Evolutionary conservation across 192 early-diverging fungal genomes (phyloP), one percentile per base, ranked within the genome.

Genomic region (Podila minutissima): DNA sequence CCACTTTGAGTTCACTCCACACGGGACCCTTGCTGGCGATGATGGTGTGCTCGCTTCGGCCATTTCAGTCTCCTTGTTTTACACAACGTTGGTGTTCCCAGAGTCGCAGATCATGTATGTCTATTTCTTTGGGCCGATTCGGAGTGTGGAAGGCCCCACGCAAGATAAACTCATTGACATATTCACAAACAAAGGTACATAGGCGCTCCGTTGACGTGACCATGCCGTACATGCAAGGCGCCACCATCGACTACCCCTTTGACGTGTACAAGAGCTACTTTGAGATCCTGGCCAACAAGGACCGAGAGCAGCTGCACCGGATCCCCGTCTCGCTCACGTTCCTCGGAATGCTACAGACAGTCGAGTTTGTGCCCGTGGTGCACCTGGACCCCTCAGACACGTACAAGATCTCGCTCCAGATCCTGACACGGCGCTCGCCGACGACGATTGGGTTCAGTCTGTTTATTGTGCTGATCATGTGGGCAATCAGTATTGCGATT

Each of bases 401-500:
- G 12, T 82, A 84, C 58, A 77, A 76, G 33, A 72, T 87, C 7
- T 68, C 81, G 41, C 68, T 87, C 8, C 74, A 82, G 53, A 87
- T 83, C 50, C 50, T 84, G 15, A 84, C 83, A 2, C 71, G 83
- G 9, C 66, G 86, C 31, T 87, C 86, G 1, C 82, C 75, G 4
- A 87, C 86, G 5, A 87, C 86, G 1, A 82, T 84, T 55, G 86
- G 86, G 9, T 87, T 87, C 46, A 81, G 75, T 51, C 59, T 87
- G 24, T 87, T 87, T 67, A 83, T 83, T 50, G 84, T 84, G 26
- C 73, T 84, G 62, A 72, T 87, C 5, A 87, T 87, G 86, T 87
- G 86, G 86, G 71, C 76, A 24, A 46, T 87, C 2, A 83, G 83
- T 28, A 66, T 87, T 41, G 71, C 78, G 1, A 83, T 87, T 48